Base-by-base conservation (phyloP, 805 yeast species). In the Wickerhamiella australiensis region DNA sequence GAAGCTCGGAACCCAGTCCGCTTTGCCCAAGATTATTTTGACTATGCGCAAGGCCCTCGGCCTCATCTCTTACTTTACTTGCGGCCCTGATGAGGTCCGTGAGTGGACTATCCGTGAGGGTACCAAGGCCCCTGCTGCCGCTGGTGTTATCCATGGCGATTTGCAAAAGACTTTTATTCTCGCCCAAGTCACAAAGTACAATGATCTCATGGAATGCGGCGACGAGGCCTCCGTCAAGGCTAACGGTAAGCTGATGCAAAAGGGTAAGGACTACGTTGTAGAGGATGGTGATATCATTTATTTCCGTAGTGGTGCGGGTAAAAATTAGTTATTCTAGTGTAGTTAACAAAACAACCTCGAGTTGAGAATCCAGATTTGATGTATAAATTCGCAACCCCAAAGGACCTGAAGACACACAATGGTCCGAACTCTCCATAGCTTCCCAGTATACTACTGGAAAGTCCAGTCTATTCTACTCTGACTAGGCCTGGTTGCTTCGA, bases 131-230 rank as follows among this genome's bases (percentile, higher is more conserved):
- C 88, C 90, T 35, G 84, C 84, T 54, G 95, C 94, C 2, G 96
- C 96, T 0, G 94, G 88, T 20, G 95, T 92, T 42, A 90, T 90
- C 61, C 98, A 92, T 68, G 84, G 88, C 36, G 98, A 90, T 70
- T 77, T 90, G 65, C 88, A 85, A 76, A 85, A 82, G 67, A 90
- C 97, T 20, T 92, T 92, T 66, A 87, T 92, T 61, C 79, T 86
- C 60, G 98, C 97, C 42, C 87, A 86, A 66, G 83, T 92, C 56
- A 86, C 86, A 62, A 88, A 86, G 62, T 92, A 78, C 70, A 76
- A 74, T 21, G 96, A 87, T 63, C 69, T 88, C 54, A 66, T 79
- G 46, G 90, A 83, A 68, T 63, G 67, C 42, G 80, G 81, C 47
- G 96, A 90, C 63, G 98, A 92, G 62, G 75, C 75, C 51, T 72